phyloP scores from a whole-genome alignment of 371 early-diverging fungal genomes.

The Globomyces sp. region DNA sequence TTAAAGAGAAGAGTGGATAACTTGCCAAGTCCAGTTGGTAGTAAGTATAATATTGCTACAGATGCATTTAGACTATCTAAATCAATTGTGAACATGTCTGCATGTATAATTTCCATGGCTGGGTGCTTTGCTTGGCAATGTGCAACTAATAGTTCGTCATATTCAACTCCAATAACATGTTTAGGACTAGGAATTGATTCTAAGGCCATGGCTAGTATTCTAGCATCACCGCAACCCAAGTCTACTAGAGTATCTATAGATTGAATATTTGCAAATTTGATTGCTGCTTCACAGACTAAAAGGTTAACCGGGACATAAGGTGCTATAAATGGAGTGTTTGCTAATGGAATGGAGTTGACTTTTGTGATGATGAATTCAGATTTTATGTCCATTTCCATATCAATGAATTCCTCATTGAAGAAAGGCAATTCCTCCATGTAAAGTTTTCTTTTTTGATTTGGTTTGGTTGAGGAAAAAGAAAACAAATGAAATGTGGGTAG shows the following conservation, averaged over 20 bases:
- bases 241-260: neutral
- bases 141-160: neutral
- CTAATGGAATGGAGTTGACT: neutral
- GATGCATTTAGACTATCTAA: neutral
- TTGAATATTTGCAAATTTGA: neutral
- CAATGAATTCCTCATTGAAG: too few relatives aligned
- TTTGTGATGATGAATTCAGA: neutral
- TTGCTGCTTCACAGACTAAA: neutral
- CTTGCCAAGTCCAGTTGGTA: neutral
- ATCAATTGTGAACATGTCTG: conserved; percentile 5
- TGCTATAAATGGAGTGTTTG: neutral
- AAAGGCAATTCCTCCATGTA: too few relatives aligned
- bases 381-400: too few relatives aligned
- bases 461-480: too few relatives aligned
- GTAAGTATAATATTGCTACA: neutral
- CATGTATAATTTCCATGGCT: neutral
- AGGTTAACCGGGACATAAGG: neutral
- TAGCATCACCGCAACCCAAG: conserved; percentile 4
- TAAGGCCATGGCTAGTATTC: neutral
- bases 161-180: neutral
- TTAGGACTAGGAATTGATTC: neutral
- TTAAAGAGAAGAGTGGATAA: neutral
- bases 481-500: too few relatives aligned
- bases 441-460: too few relatives aligned
- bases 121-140: neutral